phyloP scores from a whole-genome alignment of 805 yeast genomes.

The Kazachstania bromeliacearum region DNA sequence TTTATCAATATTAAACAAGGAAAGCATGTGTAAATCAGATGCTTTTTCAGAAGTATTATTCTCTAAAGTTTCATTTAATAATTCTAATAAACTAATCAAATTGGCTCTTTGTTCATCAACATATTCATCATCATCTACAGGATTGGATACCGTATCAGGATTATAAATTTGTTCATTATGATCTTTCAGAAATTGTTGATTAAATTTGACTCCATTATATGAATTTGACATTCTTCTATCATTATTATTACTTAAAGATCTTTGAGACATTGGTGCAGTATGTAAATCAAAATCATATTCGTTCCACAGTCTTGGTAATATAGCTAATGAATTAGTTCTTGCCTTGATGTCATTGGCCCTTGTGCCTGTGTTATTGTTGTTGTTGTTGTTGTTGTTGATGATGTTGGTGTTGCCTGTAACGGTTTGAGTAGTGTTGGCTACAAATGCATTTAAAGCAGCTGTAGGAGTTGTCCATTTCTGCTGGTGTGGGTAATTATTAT shows the following conservation, averaged over 20 bases:
- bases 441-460: constrained; percentile 26
- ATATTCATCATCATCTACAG: constrained; percentile 3
- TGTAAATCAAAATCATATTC: constrained; percentile 2
- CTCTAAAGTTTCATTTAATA: constrained; percentile 27
- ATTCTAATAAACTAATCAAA: constrained; percentile 21
- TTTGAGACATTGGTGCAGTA: neutral
- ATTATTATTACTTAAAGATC: neutral
- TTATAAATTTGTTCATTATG: too few relatives aligned
- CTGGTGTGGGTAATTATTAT: neutral
- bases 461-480: constrained; percentile 12
- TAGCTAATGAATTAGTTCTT: constrained; percentile 17
- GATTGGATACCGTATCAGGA: too few relatives aligned
- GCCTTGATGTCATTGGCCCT: neutral
- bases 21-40: constrained; percentile 26
- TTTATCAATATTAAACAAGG: constrained; percentile 26
- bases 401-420: constrained; percentile 2
- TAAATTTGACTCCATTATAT: neutral
- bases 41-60: constrained; percentile 24
- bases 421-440: constrained; percentile 12
- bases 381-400: neutral
- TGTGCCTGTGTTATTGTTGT: neutral
- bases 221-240: constrained; percentile 1
- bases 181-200: neutral
- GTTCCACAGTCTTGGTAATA: constrained; percentile 10
- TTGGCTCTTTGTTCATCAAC: constrained; percentile 20